phyloP scores from a whole-genome alignment of 495 filamentous ascomycete genomes.

The Penicillium salamii region DNA sequence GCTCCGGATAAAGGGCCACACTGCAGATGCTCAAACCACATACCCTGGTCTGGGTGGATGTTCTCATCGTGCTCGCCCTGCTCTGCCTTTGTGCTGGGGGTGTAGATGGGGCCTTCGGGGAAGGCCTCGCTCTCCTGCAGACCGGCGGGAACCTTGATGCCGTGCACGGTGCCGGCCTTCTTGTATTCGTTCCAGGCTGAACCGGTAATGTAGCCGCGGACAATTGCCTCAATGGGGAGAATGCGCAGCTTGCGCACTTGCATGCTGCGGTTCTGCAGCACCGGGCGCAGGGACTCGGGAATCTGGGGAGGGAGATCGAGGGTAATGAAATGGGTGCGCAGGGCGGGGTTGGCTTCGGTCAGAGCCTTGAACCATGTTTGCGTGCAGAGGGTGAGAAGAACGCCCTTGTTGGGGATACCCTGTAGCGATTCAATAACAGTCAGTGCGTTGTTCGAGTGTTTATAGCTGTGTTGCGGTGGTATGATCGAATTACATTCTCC shows the following conservation, averaged over 20 bases:
- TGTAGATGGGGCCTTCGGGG: slow-evolving; percentile 72
- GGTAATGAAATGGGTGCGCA: slow-evolving; percentile 75
- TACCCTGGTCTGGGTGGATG: slow-evolving; percentile 70
- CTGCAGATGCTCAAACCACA: slow-evolving; percentile 3
- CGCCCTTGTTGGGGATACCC: slow-evolving; percentile 82
- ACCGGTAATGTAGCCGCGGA: slow-evolving; percentile 92
- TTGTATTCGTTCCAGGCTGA: slow-evolving; percentile 85
- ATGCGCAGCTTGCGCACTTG: slow-evolving; percentile 73
- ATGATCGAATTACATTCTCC: slow-evolving; percentile 58
- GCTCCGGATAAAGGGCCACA: neutral
- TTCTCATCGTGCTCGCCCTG: slow-evolving; percentile 85
- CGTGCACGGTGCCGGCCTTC: slow-evolving; percentile 75
- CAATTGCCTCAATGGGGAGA: slow-evolving; percentile 87
- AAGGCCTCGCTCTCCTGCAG: slow-evolving; percentile 72
- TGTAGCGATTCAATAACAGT: slow-evolving; percentile 20
- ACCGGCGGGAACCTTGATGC: slow-evolving; percentile 63
- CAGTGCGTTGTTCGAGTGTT: neutral
- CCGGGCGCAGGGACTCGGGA: slow-evolving; percentile 43
- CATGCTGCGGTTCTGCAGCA: slow-evolving; percentile 73
- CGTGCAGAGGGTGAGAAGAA: slow-evolving; percentile 79
- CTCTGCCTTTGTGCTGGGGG: slow-evolving; percentile 88
- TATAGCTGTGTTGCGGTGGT: slow-evolving; percentile 1
- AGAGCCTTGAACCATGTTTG: slow-evolving; percentile 84
- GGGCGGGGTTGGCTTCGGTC: slow-evolving; percentile 55
- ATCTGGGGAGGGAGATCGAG: slow-evolving; percentile 59